A percentile compares a stretch with the other conserved stretches of the same genome.
These are phyloP conservation scores for Cucurbita maxima DNA, from an alignment of 306 rosid genomes.

Conservation along the genomic window DNA sequence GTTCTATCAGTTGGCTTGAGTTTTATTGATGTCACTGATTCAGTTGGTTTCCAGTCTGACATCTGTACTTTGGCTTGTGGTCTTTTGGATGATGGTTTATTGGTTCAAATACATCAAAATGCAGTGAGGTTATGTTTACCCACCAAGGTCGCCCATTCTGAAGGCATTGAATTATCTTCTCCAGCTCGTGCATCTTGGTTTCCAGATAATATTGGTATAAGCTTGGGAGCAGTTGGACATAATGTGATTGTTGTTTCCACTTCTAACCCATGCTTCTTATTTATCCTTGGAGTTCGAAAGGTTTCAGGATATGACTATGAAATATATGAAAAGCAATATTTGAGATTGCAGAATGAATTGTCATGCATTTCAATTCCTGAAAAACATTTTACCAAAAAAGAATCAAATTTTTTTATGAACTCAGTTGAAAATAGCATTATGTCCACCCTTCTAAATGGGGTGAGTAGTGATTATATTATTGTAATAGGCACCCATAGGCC, in stretches of 20 bases:
- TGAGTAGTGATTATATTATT: constrained; percentile 39
- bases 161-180: constrained; percentile 53
- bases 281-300: constrained; percentile 64
- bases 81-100: constrained; percentile 56
- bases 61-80: constrained; percentile 87
- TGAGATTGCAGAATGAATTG: constrained; percentile 62
- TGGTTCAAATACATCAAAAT: constrained; percentile 69
- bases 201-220: constrained; percentile 52
- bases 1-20: constrained; percentile 85
- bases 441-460: constrained; percentile 32
- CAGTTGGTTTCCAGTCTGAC: constrained; percentile 84
- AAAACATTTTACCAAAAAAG: constrained; percentile 22
- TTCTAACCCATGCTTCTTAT: constrained; percentile 72
- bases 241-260: constrained; percentile 78
- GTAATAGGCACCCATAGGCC: constrained; percentile 88
- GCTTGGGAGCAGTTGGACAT: constrained; percentile 90
- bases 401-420: constrained; percentile 17
- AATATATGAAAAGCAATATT: constrained; percentile 66
- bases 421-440: constrained; percentile 18
- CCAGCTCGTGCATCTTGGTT: constrained; percentile 76
- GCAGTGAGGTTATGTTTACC: constrained; percentile 85
- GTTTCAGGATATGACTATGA: constrained; percentile 41
- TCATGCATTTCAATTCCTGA: constrained; percentile 86
- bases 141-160: constrained; percentile 59
- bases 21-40: constrained; percentile 88